Percentiles rank a stretch among this genome's conserved stretches.
phyloP scores from a whole-genome alignment of 345 rosid genomes.

The Salix viminalis region DNA sequence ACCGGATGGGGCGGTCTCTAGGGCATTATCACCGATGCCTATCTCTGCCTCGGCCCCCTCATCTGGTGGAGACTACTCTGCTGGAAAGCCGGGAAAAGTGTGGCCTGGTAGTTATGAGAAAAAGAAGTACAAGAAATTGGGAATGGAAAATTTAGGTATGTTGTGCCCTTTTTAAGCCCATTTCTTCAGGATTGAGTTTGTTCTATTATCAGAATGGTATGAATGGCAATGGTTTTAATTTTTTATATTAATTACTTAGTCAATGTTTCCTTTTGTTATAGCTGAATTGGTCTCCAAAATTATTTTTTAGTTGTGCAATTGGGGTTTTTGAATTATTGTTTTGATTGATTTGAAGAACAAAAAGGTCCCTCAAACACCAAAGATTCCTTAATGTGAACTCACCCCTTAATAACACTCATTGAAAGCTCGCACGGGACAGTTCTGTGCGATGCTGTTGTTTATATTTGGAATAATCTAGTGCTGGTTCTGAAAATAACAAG shows the following conservation, averaged over 20 bases:
- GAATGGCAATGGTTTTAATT: slow-evolving; percentile 2
- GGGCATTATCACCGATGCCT: slow-evolving; percentile 53
- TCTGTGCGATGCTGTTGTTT: slow-evolving; percentile 21
- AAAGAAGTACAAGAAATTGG: slow-evolving; percentile 47
- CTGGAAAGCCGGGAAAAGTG: slow-evolving; percentile 46
- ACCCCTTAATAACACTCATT: slow-evolving; percentile 7
- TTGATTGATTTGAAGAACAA: slow-evolving; percentile 10
- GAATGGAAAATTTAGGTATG: slow-evolving; percentile 49
- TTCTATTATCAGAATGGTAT: background rate
- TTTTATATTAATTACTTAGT: background rate
- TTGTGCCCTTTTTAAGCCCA: slow-evolving; percentile 6
- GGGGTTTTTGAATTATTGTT: slow-evolving; percentile 5
- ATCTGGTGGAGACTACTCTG: slow-evolving; percentile 35
- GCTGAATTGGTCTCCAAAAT: slow-evolving; percentile 1
- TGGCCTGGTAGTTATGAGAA: slow-evolving; percentile 40
- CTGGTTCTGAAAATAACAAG: slow-evolving; percentile 18
- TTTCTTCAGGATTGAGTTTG: background rate
- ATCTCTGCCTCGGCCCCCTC: slow-evolving; percentile 47
- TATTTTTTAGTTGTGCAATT: background rate
- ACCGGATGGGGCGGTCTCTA: slow-evolving; percentile 47
- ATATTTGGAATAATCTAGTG: slow-evolving; percentile 20
- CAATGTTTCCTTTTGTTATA: slow-evolving; percentile 10
- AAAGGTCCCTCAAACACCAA: slow-evolving; percentile 3
- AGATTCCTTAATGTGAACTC: slow-evolving; percentile 21
- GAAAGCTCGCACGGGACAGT: slow-evolving; percentile 27